Percentiles rank a stretch among this genome's conserved stretches.
These are phyloP conservation scores for Tricholoma hemisulphureum DNA, from an alignment of 768 basidiomycete species.

Conservation along the genomic window DNA sequence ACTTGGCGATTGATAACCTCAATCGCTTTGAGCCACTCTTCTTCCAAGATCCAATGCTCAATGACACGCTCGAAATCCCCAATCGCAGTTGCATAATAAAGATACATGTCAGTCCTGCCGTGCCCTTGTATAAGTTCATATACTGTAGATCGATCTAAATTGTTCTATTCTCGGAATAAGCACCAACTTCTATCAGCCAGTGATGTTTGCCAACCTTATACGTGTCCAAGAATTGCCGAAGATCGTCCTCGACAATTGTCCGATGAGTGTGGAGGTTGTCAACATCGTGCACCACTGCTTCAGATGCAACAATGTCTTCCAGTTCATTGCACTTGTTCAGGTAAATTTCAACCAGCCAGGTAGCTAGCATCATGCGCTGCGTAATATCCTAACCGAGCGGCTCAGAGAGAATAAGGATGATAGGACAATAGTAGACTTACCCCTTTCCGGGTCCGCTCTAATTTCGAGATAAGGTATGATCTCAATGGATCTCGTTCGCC, in stretches of 20 bases:
- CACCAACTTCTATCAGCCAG: neutral
- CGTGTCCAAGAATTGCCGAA: slow-evolving; percentile 88
- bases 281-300: slow-evolving; percentile 75
- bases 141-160: slow-evolving; percentile 80
- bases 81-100: slow-evolving; percentile 81
- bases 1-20: slow-evolving; percentile 91
- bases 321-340: slow-evolving; percentile 95
- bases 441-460: slow-evolving; percentile 81
- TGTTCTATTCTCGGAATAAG: slow-evolving; percentile 47
- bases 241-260: slow-evolving; percentile 85
- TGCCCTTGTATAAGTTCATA: slow-evolving; percentile 94
- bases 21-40: slow-evolving; percentile 89
- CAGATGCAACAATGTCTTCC: slow-evolving; percentile 90
- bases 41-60: slow-evolving; percentile 90
- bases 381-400: slow-evolving; percentile 66
- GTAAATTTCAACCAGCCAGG: slow-evolving; percentile 97
- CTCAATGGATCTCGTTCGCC: slow-evolving; percentile 89
- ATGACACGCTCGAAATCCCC: slow-evolving; percentile 84
- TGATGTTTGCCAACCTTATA: slow-evolving; percentile 66
- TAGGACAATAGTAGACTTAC: slow-evolving; percentile 43
- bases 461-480: slow-evolving; percentile 82
- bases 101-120: slow-evolving; percentile 88
- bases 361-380: slow-evolving; percentile 96
- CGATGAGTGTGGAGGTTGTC: slow-evolving; percentile 83
- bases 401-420: neutral